Conservation (phyloP, 2,329 filamentous ascomycete species). For the Microsporum ferrugineum region DNA sequence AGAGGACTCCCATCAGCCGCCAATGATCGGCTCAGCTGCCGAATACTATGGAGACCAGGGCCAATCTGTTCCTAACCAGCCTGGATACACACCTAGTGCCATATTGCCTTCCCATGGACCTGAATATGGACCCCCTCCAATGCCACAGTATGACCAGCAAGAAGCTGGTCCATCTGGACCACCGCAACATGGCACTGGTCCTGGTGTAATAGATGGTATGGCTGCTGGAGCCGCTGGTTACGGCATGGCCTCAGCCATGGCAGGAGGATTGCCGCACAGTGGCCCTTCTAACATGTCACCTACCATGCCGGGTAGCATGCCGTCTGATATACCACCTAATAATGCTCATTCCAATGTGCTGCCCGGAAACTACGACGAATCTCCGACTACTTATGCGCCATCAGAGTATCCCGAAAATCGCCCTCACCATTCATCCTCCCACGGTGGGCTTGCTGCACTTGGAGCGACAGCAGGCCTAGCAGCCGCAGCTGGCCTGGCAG, state of each 20-base stretch:
- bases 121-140: conserved; percentile 44
- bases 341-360: neutral
- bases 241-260: conserved; percentile 29
- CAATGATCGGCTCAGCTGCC: conserved; percentile 42
- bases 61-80: conserved; percentile 47
- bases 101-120: conserved; percentile 43
- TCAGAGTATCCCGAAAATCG: neutral
- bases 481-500: conserved; percentile 17
- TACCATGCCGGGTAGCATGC: neutral
- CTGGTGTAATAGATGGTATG: conserved; percentile 40
- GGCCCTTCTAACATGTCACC: neutral
- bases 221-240: conserved; percentile 25
- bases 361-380: neutral
- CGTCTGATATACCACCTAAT: neutral
- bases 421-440: conserved; percentile 24
- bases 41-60: conserved; percentile 55
- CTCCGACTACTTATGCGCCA: conserved; percentile 14
- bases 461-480: conserved; percentile 35
- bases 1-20: conserved; percentile 8
- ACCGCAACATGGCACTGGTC: conserved; percentile 37
- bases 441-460: conserved; percentile 36
- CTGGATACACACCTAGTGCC: conserved; percentile 42
- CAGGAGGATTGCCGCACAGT: neutral
- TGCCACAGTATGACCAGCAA: conserved; percentile 39
- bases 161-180: conserved; percentile 22